Conservation (phyloP, 2,329 filamentous ascomycete genomes). For the Endoconidiophora laricicola region DNA sequence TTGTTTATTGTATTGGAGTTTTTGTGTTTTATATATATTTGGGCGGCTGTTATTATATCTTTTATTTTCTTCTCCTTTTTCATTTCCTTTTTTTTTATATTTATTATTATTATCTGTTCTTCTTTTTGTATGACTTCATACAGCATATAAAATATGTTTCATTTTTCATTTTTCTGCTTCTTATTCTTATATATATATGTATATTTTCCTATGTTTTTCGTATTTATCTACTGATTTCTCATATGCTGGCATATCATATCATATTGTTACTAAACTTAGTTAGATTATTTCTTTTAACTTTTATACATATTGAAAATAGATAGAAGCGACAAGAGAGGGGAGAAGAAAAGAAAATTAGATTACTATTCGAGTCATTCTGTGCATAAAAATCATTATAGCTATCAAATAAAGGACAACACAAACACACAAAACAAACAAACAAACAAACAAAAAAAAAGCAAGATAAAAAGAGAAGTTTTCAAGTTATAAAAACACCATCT, state of each 20-base stretch:
- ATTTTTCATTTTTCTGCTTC: not conserved
- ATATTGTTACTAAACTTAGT: too few species aligned
- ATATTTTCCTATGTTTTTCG: not conserved
- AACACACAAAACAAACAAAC: too few species aligned
- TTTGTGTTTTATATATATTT: constrained; percentile 2
- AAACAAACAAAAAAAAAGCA: too few species aligned
- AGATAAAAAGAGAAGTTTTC: too few species aligned
- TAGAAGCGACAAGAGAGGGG: too few species aligned
- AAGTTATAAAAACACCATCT: too few species aligned
- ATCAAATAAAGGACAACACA: not conserved
- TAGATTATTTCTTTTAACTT: too few species aligned
- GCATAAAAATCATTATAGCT: too few species aligned
- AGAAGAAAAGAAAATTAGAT: too few species aligned
- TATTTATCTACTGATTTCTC: not conserved
- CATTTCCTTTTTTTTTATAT: not conserved
- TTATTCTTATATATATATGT: not conserved
- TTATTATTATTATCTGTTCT: not conserved
- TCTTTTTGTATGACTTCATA: not conserved
- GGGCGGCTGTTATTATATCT: not conserved
- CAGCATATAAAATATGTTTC: not conserved
- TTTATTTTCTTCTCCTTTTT: not conserved
- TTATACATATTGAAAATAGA: too few species aligned
- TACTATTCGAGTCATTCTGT: too few species aligned
- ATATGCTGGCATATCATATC: not conserved
- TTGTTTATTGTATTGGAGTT: not conserved